phyloP scores from a whole-genome alignment of 1,284 basidiomycete genomes.

The Termitomyces sp. region DNA sequence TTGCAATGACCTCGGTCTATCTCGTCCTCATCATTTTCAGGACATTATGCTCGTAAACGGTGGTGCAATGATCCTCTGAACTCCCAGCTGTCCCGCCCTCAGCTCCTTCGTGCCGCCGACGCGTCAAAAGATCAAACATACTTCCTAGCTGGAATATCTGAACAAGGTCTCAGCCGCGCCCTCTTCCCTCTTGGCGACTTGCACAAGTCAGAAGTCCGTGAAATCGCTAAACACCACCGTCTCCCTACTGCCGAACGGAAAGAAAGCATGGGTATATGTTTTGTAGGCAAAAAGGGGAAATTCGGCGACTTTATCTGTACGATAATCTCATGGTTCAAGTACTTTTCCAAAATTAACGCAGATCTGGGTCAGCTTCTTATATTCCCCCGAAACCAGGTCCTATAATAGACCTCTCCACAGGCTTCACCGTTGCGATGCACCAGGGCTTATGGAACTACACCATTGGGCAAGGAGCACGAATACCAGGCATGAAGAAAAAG shows the following conservation, averaged over 20 bases:
- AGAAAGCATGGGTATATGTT: constrained; percentile 98
- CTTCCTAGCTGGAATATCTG: constrained; percentile 79
- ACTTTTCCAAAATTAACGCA: neutral
- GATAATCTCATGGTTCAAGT: constrained; percentile 11
- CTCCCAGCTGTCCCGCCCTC: constrained; percentile 38
- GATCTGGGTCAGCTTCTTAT: constrained; percentile 61
- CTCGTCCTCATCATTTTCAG: constrained; percentile 32
- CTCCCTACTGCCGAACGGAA: constrained; percentile 76
- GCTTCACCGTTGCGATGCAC: constrained; percentile 59
- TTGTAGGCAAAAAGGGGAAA: constrained; percentile 78
- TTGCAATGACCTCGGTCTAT: neutral
- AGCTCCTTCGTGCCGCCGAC: constrained; percentile 66
- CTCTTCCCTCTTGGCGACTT: constrained; percentile 76
- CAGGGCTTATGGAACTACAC: constrained; percentile 85
- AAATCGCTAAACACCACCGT: constrained; percentile 61
- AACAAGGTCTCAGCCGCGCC: constrained; percentile 58
- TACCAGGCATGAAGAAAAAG: constrained; percentile 58
- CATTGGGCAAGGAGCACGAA: constrained; percentile 67
- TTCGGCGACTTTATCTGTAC: constrained; percentile 77
- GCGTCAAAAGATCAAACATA: constrained; percentile 88
- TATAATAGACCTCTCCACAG: constrained; percentile 59
- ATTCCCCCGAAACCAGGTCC: constrained; percentile 62
- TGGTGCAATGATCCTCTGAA: constrained; percentile 32
- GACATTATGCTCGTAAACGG: constrained; percentile 84
- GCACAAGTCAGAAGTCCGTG: constrained; percentile 70